Evolutionary conservation across 2,329 filamentous ascomycete species (phyloP), one percentile per base, ranked within the genome.

Genomic region (Aciculosporium take): DNA sequence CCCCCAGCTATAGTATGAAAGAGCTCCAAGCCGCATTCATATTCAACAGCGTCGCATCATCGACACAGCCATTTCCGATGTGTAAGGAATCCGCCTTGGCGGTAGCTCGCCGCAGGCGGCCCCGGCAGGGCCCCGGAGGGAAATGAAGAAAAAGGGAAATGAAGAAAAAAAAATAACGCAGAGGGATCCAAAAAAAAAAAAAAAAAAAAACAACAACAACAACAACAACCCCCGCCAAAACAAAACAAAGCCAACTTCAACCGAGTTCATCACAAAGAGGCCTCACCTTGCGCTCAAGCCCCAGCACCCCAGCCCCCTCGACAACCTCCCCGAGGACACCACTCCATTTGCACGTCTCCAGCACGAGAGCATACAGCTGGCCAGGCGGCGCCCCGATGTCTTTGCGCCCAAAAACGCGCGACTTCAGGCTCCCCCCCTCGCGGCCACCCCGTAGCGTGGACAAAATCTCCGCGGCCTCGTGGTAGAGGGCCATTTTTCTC

Each of bases 301-400:
- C 71, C 28, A 96, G 64, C 28, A 96, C 64, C 3, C 77, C 81
- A 1, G 86, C 74, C 49, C 72, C 76, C 51, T 95, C 86, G 54
- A 98, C 76, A n/a, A 95, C 81, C 54, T 94, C 87, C 53, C 86
- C 86, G 37, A 98, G 64, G 3, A 95, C 70, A 3, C 68, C 59
- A 52, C 88, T 91, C 85, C 89, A 95, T 76, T 94, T 96, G 50
- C 82, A 79, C 1, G 84, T 79, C 61, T 96, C 88, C 18, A 81
- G 74, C 18, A 87, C 81, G 28, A 98, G 68, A 7, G 91, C 91
- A 57, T 91, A 96, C 7, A 96, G 68, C 56, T 93, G 84, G 9
- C 80, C 79, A 0, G 82, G 81, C 3, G 81, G 74, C 13, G 83
- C 87, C 55, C 89, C 94, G 49, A 86, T 63, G 7, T 71, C 68